Evolutionary conservation across 306 rosid species (phyloP), one percentile per base, ranked within the genome.

Genomic region (Prunus mume): DNA sequence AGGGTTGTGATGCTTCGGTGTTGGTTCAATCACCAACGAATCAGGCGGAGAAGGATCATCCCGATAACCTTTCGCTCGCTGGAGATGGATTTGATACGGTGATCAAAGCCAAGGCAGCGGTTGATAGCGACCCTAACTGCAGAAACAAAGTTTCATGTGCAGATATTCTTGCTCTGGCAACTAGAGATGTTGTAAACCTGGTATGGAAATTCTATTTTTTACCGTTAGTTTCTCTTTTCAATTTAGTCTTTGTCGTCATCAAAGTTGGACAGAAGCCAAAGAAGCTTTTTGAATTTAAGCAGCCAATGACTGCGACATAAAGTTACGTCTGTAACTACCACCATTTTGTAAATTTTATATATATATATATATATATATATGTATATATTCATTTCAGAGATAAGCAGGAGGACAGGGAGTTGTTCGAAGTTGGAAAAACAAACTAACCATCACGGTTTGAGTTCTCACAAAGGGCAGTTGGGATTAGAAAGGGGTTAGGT

Each of bases 11-110:
- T 74, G 87, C 85, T 52, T 84, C 85, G 0, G 67, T 84, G 75
- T 12, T 84, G 65, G 24, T 84, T 28, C 45, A 77, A 15, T 84
- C 87, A 6, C 73, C 84, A 27, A 76, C n/a, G 22, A 72, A 57
- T 45, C 47, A 43, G 24, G 84, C 82, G 4, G 87, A 84, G 82
- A 84, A 84, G 74, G 87, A 84, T 77, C 85, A 80, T 20, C 85
- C 85, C 3, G 85, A 84, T 12, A 78, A 84, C 74, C 74, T 80
- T 34, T 84, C 85, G 27, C 84, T 84, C 0, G 82, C 87, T 3
- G 87, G 87, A 72, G 87, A 83, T 76, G 87, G 87, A 25, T 83
- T 83, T 68, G 87, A 83, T 69, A 83, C 87, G 0, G 85, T 84
- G n/a, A 65, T 80, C 66, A 84, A 84, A 69, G 87, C 85, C 51